Evolutionary conservation across 108 stramenopile genomes (phyloP).

Genomic region (Fragilariopsis cylindrus): DNA sequence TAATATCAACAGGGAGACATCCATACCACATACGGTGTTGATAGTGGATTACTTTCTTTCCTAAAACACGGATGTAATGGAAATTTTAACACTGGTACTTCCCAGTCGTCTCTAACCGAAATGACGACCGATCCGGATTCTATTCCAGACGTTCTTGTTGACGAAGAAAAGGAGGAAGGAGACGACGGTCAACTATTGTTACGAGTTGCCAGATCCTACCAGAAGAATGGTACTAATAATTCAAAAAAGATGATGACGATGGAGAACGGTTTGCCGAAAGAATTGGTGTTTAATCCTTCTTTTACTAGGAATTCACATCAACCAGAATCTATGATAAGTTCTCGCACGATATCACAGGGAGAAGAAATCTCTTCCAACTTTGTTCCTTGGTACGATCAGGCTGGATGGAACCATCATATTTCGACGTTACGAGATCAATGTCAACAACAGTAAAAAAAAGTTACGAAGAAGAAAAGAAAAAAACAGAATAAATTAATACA

Average conservation of each 20-base stretch:
- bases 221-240: too few species aligned
- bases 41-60: constrained; percentile 13
- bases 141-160: background rate
- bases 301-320: background rate
- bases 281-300: constrained; percentile 7
- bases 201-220: background rate
- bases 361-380: constrained; percentile 3
- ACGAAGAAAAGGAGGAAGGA: too few species aligned
- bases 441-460: background rate
- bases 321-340: constrained; percentile 10
- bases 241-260: background rate
- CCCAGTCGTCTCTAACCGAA: background rate
- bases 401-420: constrained; percentile 8
- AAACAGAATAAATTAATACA: too few species aligned
- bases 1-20: background rate
- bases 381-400: constrained; percentile 13
- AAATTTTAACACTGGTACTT: background rate
- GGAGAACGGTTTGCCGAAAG: background rate
- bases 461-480: too few species aligned
- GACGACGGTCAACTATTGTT: background rate
- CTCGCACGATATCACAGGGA: constrained; percentile 4
- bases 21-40: constrained; percentile 6
- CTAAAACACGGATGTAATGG: constrained; percentile 10
- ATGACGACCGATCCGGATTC: background rate
- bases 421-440: background rate